A percentile compares a stretch with the other conserved stretches of the same genome.
Evolutionary conservation across 2,329 filamentous ascomycete genomes (phyloP).

Genomic region (Claviceps paspali): DNA sequence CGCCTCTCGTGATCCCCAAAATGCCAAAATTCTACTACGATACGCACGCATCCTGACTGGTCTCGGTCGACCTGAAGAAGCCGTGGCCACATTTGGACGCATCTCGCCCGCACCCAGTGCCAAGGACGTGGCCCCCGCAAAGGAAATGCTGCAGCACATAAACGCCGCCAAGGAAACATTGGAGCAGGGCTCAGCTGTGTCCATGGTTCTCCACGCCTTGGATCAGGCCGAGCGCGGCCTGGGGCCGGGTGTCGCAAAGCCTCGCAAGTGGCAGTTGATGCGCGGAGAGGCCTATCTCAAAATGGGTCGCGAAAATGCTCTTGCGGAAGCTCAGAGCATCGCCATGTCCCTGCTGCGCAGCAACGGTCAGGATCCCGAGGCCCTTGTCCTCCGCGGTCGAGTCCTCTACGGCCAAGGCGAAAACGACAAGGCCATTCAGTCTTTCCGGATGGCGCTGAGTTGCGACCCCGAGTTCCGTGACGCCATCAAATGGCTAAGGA

Average conservation of each 20-base stretch:
- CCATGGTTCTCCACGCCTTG: conserved; percentile 82
- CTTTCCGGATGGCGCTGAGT: conserved; percentile 77
- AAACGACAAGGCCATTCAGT: conserved; percentile 84
- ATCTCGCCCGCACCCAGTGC: conserved; percentile 68
- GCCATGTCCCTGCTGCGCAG: conserved; percentile 73
- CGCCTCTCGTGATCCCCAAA: conserved; percentile 68
- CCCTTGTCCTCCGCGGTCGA: conserved; percentile 74
- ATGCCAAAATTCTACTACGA: conserved; percentile 76
- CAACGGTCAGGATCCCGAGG: conserved; percentile 88
- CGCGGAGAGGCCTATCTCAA: conserved; percentile 82
- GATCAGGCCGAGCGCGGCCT: conserved; percentile 78
- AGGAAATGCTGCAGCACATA: conserved; percentile 73
- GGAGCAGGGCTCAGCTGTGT: conserved; percentile 60
- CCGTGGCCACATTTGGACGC: conserved; percentile 63
- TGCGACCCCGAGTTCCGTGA: conserved; percentile 86
- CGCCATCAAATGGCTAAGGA: conserved; percentile 75
- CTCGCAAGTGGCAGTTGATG: conserved; percentile 88
- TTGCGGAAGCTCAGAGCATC: conserved; percentile 85
- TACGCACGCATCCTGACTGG: conserved; percentile 81
- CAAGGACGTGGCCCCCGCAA: conserved; percentile 73
- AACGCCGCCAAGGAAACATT: conserved; percentile 65
- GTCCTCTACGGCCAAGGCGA: conserved; percentile 85
- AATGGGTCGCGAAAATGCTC: conserved; percentile 77
- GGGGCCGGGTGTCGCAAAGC: conserved; percentile 58
- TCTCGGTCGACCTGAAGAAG: conserved; percentile 74